Evolutionary conservation across 2,329 filamentous ascomycete species (phyloP), one percentile per base, ranked within the genome.

Genomic region (Diplocarpon rosae): DNA sequence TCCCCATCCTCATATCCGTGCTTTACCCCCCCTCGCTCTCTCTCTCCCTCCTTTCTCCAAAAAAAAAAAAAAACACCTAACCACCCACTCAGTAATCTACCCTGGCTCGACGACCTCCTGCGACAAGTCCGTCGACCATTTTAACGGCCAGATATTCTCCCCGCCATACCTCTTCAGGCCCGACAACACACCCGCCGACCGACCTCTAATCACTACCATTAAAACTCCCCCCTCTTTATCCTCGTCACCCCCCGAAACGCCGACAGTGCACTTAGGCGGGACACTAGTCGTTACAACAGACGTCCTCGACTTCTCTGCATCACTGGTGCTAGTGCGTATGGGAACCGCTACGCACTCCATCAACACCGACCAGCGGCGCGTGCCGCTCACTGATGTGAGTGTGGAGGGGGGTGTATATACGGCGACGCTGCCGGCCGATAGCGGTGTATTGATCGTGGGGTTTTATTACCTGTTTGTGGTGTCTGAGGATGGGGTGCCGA

Each of bases 341-440:
- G 44, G 44, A 9, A 37, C 64, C 3, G 62, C 63, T 3, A 78
- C 75, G 0, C 74, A 78, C 55, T 68, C 71, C 1, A 66, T 77
- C 38, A 73, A 79, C 52, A 78, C 69, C 0, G 75, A 79, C 56
- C 73, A 78, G 61, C 60, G 75, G 16, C 67, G 74, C 8, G 63
- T 78, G 14, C 44, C 38, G 63, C 69, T 12, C 57, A 75, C 16
- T 61, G 56, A 42, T 36, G 39, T 30, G 31, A 34, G 14, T 11
- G 31, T 34, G 16, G 33, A 16, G 30, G 43, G 43, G 20, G 38
- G 17, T 5, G 15, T 29, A 10, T 40, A 40, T 15, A 45, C n/a
- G 17, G 20, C 34, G 5, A 31, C n/a, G 17, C 10, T 45, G 20
- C 43, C 43, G 10, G 16, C 12, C 12, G 43, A 45, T 17, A 33